Percentiles rank a stretch among this genome's conserved stretches.
Conservation (phyloP, 1,284 basidiomycete species). For the Rhodotorula glutinis region DNA sequence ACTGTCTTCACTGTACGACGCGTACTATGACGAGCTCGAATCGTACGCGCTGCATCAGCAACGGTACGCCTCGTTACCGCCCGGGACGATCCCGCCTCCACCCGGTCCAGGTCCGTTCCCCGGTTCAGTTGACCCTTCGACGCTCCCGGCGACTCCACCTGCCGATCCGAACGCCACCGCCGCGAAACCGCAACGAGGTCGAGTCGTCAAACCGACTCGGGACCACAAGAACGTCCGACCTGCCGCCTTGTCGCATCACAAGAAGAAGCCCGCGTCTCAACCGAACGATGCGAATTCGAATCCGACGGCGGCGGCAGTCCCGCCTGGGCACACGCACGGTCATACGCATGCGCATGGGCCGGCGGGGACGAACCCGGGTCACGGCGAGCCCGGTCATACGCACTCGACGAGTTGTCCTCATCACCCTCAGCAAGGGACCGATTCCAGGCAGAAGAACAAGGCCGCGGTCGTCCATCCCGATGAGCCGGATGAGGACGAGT, state of each 20-base stretch:
- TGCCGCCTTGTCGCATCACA: conserved; percentile 20
- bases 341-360: conserved; percentile 15
- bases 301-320: conserved; percentile 14
- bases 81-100: conserved; percentile 77
- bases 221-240: conserved; percentile 43
- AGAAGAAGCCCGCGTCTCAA: conserved; percentile 6
- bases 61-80: conserved; percentile 77
- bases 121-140: conserved; percentile 74
- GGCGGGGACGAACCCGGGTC: conserved; percentile 25
- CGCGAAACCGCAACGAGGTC: conserved; percentile 15
- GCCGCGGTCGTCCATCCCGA: conserved; percentile 30
- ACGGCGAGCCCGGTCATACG: conserved; percentile 42
- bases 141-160: conserved; percentile 61
- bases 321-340: conserved; percentile 13
- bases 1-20: conserved; percentile 97
- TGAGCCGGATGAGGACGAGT: conserved; percentile 41
- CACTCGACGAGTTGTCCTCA: conserved; percentile 44
- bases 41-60: conserved; percentile 96
- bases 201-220: conserved; percentile 41
- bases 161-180: conserved; percentile 2
- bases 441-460: conserved; percentile 31
- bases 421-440: conserved; percentile 43
- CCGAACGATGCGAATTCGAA: background rate
- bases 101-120: conserved; percentile 97
- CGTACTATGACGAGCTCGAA: conserved; percentile 99